Base-by-base conservation (phyloP, 108 stramenopile genomes). In the Nitzschia sp. region DNA sequence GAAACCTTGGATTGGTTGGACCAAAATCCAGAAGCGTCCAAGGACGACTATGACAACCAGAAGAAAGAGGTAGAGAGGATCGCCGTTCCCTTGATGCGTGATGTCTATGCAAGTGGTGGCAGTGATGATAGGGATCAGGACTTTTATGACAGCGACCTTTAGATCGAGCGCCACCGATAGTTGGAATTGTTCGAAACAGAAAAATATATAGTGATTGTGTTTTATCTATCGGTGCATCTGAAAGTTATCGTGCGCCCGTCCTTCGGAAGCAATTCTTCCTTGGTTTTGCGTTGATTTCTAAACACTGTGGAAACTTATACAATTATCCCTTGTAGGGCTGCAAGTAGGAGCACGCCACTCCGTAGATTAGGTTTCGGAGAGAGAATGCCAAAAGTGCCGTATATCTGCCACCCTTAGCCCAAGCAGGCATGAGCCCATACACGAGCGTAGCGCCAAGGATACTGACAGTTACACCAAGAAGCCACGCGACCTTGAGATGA, bases 1-100 rank as follows among this genome's bases (percentile, higher is more conserved):
- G 97, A 97, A 81, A 87, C 78, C 38, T 71, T 97, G 47, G 96
- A 98, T 57, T 98, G 97, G 97, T 81, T 98, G 64, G 97, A 98
- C 31, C 79, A 84, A 57, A 93, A 95, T 79, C 86, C 92, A 61
- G 94, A 97, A 68, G 96, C 94, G 3, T 88, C 84, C 25, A 85
- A 89, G 62, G 93, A 95, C 23, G 97, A 97, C 57, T 89, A 83
- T 68, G 55, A 75, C 58, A 72, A 80, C 34, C 96, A 97, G 74
- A 79, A 89, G 57, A 87, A 92, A 67, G 96, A 97, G 80, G 79
- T 98, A 22, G 96, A 98, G 68, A 63, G 76, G 54, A 64, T 97
- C 60, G 88, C 94, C 22, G 93, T 94, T 73, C 95, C 97, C 32
- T 80, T 97, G 59, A 89, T 97, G 76, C 81, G 84, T 21, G 78